Base-by-base conservation (phyloP, 2,329 filamentous ascomycete species). In the Stemphylium vesicarium region DNA sequence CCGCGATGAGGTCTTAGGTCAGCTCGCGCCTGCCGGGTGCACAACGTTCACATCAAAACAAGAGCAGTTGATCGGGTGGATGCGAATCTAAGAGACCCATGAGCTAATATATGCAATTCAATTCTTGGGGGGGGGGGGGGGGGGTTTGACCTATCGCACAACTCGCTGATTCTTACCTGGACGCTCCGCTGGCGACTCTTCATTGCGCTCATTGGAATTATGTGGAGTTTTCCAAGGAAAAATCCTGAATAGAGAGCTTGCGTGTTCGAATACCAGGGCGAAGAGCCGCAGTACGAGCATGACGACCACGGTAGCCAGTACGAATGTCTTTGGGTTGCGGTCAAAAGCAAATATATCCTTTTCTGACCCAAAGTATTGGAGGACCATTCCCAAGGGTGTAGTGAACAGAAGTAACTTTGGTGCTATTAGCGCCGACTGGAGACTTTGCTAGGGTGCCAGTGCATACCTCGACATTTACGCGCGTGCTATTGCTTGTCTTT, bases 321-420 rank as follows among this genome's bases (percentile, higher is more conserved):
- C 16, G 13, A 57, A 57, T 0, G 50, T 40, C 12, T 24, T 52
- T 2, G 57, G 36, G 20, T 44, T 57, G 0, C 47, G 42, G 8
- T 50, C 35, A 15, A 57, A 54, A 3, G 47, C 41, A 8, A 60
- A 48, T 1, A 57, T 39, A 2, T 46, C 39, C 13, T 46, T 33
- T 10, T 55, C 54, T 0, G 53, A 47, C 6, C 50, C 36, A 24
- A 57, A 60, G 7, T 57, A 57, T 20, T 60, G 54, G 4, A 57
- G 40, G 0, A 47, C 50, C 18, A 60, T 46, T 3, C 10, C 33
- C 2, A 57, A 37, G 0, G 57, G 54, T 0, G 47, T 57, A 4
- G 47, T 58, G 16, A 55, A 26, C 2, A 55, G 11, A 0, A 55
- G 33, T 20, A 58, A 15, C 56, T 58, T 15, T 1, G 2, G 9